A percentile compares a stretch with the other conserved stretches of the same genome.
phyloP scores from a whole-genome alignment of 257 asterid species.

The Echium plantagineum region DNA sequence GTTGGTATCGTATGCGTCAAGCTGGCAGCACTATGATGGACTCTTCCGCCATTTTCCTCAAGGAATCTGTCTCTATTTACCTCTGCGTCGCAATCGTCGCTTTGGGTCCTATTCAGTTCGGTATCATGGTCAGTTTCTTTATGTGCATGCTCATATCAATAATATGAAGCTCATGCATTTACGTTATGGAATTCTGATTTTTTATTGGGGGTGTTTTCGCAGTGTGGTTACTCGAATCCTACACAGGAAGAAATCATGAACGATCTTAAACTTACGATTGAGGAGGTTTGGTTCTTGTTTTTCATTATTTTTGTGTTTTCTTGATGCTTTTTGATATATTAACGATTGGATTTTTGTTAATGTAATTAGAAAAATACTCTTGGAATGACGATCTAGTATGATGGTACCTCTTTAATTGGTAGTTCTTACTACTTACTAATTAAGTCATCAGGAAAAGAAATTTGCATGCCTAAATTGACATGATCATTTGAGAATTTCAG shows the following conservation, averaged over 20 bases:
- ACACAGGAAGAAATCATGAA: slow-evolving; percentile 52
- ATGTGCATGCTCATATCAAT: not conserved
- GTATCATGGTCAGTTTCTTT: slow-evolving; percentile 43
- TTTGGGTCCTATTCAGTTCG: slow-evolving; percentile 76
- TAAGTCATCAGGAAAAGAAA: too few relatives aligned
- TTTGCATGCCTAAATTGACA: too few relatives aligned
- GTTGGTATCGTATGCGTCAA: slow-evolving; percentile 77
- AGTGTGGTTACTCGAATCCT: slow-evolving; percentile 86
- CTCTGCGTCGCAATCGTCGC: slow-evolving; percentile 68
- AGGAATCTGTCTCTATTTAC: slow-evolving; percentile 64
- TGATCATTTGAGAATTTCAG: not conserved
- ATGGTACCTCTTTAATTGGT: too few relatives aligned
- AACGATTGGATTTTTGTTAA: not conserved
- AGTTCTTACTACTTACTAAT: too few relatives aligned
- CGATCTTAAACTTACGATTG: slow-evolving; percentile 58
- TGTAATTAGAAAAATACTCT: not conserved
- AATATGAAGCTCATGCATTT: too few relatives aligned
- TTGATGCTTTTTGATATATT: too few relatives aligned
- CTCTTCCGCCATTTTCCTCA: slow-evolving; percentile 41
- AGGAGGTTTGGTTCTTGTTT: slow-evolving; percentile 39
- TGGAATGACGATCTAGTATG: too few relatives aligned
- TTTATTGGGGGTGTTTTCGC: not conserved
- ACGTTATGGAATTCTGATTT: too few relatives aligned
- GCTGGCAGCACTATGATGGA: slow-evolving; percentile 52
- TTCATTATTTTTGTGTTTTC: not conserved